These are phyloP conservation scores for barrel medic (Medicago truncatula) DNA, from an alignment of 306 rosid genomes.

Conservation along the genomic window DNA sequence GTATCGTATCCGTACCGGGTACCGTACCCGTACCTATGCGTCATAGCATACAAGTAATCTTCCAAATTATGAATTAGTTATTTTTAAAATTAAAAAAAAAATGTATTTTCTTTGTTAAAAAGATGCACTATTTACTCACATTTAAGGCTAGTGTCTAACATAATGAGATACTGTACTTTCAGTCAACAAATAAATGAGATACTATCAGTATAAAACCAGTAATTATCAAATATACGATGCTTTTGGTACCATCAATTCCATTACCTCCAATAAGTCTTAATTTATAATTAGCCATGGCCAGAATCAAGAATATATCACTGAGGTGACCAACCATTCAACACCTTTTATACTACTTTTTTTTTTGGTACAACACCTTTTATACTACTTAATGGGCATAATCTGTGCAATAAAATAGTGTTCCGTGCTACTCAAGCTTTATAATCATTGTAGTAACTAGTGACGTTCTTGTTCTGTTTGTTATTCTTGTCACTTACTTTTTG, in stretches of 20 bases:
- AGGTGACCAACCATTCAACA: slow-evolving; percentile 17
- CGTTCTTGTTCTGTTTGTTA: not conserved
- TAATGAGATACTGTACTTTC: not conserved
- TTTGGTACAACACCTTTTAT: slow-evolving; percentile 5
- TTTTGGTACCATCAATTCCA: not conserved
- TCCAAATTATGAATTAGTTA: no score
- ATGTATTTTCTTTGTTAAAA: no score
- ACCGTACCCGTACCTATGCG: no score
- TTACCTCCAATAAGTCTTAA: not conserved
- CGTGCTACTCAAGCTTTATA: slow-evolving; percentile 17
- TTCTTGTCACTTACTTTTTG: not conserved
- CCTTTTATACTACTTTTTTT: not conserved
- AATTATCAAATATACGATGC: not conserved
- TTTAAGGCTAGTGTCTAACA: no score
- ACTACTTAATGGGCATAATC: slow-evolving; percentile 14
- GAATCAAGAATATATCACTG: not conserved
- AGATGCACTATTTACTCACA: no score
- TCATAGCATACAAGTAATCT: no score
- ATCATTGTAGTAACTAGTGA: not conserved
- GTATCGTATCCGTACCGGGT: no score
- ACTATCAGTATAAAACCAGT: no score
- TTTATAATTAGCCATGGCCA: not conserved
- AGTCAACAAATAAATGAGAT: not conserved
- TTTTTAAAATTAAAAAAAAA: no score
- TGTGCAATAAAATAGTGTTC: slow-evolving; percentile 11